Percentiles rank a stretch among this genome's conserved stretches.
Evolutionary conservation across 2,329 filamentous ascomycete species (phyloP).

Genomic region (Westerdykella aurantiaca): DNA sequence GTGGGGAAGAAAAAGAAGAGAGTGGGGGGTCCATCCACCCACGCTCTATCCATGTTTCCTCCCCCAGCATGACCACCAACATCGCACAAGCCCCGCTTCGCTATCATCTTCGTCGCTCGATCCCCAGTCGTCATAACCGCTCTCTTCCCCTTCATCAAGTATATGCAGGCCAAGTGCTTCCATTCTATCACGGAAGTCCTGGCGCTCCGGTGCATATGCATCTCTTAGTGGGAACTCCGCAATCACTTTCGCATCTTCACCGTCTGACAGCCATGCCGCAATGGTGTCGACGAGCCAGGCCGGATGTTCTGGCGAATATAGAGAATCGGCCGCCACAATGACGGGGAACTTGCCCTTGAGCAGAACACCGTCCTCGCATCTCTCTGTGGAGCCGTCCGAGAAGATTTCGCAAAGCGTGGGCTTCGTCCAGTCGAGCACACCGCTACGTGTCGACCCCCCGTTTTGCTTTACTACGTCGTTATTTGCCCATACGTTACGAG

Average conservation of each 20-base stretch:
- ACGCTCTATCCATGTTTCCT: constrained; percentile 15
- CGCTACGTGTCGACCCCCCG: constrained; percentile 56
- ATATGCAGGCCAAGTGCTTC: constrained; percentile 46
- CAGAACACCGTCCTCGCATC: constrained; percentile 6
- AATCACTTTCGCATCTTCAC: constrained; percentile 58
- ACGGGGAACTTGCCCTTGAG: constrained; percentile 43
- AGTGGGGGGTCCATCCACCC: background rate
- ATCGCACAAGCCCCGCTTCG: constrained; percentile 49
- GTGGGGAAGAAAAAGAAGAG: background rate
- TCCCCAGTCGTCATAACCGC: constrained; percentile 69
- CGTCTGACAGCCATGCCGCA: constrained; percentile 56
- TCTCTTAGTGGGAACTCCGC: constrained; percentile 78
- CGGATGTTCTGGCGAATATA: constrained; percentile 84
- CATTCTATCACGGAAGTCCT: constrained; percentile 60
- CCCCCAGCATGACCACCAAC: constrained; percentile 64
- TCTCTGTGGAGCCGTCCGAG: constrained; percentile 2
- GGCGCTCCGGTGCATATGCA: constrained; percentile 59
- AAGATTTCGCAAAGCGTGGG: constrained; percentile 46
- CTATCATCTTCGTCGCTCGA: constrained; percentile 46
- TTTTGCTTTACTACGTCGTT: constrained; percentile 47
- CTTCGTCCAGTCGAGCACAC: constrained; percentile 66
- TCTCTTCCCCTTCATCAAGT: constrained; percentile 57
- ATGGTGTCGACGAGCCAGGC: constrained; percentile 66
- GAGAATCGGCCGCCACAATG: constrained; percentile 75
- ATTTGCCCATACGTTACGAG: constrained; percentile 67